These are phyloP conservation scores for Rhodotorula sp. DNA, from an alignment of 1,284 basidiomycete genomes.

Conservation along the genomic window DNA sequence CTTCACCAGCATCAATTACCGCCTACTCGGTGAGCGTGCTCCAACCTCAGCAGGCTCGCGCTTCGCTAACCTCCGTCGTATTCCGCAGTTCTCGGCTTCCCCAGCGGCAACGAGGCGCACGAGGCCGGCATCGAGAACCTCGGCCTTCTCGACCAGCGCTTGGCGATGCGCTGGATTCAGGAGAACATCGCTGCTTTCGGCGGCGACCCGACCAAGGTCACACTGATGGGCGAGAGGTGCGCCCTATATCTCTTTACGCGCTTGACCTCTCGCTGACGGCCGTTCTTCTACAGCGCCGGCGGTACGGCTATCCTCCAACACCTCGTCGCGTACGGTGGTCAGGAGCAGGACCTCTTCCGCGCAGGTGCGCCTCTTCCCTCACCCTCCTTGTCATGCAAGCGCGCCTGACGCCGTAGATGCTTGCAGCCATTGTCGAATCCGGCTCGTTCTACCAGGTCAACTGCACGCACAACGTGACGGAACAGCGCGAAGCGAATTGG, in stretches of 20 bases:
- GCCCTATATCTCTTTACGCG: neutral
- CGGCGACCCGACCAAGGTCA: constrained; percentile 52
- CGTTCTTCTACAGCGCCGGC: constrained; percentile 2
- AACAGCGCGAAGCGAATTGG: too few species aligned
- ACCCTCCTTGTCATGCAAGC: too few species aligned
- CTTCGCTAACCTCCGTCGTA: too few species aligned
- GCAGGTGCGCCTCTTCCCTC: too few species aligned
- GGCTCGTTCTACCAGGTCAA: too few species aligned
- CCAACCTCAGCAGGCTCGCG: too few species aligned
- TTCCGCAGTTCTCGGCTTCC: constrained; percentile 57
- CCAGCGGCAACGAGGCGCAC: constrained; percentile 56
- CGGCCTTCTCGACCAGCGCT: constrained; percentile 31
- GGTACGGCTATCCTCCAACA: constrained; percentile 38
- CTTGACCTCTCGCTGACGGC: constrained; percentile 1
- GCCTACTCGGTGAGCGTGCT: too few species aligned
- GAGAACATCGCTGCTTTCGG: constrained; percentile 66
- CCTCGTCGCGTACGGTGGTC: constrained; percentile 24
- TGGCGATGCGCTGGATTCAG: constrained; percentile 52
- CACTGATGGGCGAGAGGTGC: constrained; percentile 53
- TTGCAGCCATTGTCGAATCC: too few species aligned
- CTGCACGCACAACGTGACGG: too few species aligned
- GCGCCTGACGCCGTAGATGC: too few species aligned
- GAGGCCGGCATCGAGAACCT: constrained; percentile 21
- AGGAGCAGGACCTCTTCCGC: constrained; percentile 47
- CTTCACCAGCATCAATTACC: constrained; percentile 51